Evolutionary conservation across 805 yeast species (phyloP), one percentile per base, ranked within the genome.

Genomic region (Wickerhamiella parazyma): DNA sequence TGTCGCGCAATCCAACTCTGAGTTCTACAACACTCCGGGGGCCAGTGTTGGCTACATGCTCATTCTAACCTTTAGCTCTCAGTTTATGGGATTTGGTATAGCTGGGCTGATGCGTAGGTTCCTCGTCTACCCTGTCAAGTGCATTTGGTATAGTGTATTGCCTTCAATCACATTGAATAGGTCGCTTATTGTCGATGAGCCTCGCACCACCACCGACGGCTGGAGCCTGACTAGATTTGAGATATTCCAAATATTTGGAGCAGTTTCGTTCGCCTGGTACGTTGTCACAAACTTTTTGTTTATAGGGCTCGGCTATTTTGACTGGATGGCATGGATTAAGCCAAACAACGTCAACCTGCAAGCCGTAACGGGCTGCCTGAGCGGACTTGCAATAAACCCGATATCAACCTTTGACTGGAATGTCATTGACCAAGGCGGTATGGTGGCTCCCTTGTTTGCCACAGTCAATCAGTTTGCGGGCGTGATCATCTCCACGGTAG

Each of bases 231-330:
- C 73, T 4, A 65, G 77, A 43, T 69, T 67, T 51, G 61, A 57
- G 43, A 70, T 75, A 50, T 77, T 78, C 59, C 48, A 65, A 24
- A 42, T 63, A 28, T 65, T 65, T 2, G 64, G 73, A 42, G 40
- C 51, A 12, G 56, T 60, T n/a, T 56, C 68, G 19, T 76, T 76
- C 51, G 48, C 68, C 3, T 78, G 77, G 71, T 74, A 73, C 53
- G 78, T 80, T 76, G 60, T 80, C 50, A 84, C 85, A 3, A 80
- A 77, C 44, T 78, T 66, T 53, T 63, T 80, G 19, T 77, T 77
- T 61, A 62, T 65, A 12, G 83, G 75, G 1, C 65, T 80, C 45
- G 67, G 76, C 0, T 71, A 71, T 52, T 79, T 80, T 59, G 71
- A 67, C 51, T 76, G 80, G 81, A 65, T 72, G 51, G 66, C 72